These are phyloP conservation scores for Euphorbia corollata DNA, from an alignment of 441 rosid species.

Conservation along the genomic window DNA sequence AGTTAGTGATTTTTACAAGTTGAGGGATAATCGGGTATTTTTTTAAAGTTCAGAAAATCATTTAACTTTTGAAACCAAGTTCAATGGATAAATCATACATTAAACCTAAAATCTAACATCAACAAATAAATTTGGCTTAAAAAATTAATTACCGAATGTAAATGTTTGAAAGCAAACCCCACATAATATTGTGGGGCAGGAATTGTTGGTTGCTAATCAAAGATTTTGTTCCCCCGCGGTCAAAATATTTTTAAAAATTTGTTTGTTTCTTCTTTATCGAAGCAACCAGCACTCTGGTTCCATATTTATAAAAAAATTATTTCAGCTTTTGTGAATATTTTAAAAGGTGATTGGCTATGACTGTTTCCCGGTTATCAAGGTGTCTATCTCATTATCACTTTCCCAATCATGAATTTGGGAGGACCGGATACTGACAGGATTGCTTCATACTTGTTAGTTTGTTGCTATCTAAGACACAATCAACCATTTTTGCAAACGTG, in stretches of 20 bases:
- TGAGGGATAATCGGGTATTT: no score
- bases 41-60: no score
- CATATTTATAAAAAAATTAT: background rate
- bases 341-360: no score
- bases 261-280: slow-evolving; percentile 29
- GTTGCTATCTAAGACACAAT: background rate
- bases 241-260: background rate
- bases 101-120: no score
- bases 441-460: background rate
- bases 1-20: no score
- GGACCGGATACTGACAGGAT: slow-evolving; percentile 29
- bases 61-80: no score
- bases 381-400: slow-evolving; percentile 25
- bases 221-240: slow-evolving; percentile 24
- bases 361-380: no score
- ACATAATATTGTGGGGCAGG: slow-evolving; percentile 17
- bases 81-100: no score
- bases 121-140: background rate
- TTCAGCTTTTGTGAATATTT: slow-evolving; percentile 9
- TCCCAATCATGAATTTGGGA: slow-evolving; percentile 16
- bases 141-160: background rate
- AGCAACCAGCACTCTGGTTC: background rate
- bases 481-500: no score
- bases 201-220: slow-evolving; percentile 20
- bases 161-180: slow-evolving; percentile 18